Conservation (phyloP, 2,329 filamentous ascomycete genomes). For the Emmonsiellopsis sp. region DNA sequence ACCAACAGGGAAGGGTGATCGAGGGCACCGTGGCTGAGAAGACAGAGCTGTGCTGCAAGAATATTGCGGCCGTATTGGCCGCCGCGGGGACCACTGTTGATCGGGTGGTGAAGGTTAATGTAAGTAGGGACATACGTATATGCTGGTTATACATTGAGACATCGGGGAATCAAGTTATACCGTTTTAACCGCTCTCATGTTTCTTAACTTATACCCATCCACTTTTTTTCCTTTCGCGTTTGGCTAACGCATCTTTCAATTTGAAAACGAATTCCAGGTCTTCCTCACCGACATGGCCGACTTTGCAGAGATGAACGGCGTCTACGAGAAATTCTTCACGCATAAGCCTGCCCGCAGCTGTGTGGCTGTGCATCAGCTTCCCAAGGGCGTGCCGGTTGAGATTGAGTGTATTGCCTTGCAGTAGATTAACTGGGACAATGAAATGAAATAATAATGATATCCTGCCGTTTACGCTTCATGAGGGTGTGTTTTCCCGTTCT, state of each 20-base stretch:
- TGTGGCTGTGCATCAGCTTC: conserved; percentile 54
- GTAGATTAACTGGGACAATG: conserved; percentile 17
- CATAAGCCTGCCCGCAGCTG: conserved; percentile 57
- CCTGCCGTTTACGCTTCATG: neutral
- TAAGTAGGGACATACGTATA: conserved; percentile 21
- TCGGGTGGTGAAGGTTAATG: conserved; percentile 79
- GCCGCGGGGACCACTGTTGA: conserved; percentile 69
- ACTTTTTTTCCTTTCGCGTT: neutral
- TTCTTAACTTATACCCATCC: neutral
- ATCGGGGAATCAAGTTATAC: neutral
- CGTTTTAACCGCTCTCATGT: neutral
- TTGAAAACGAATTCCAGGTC: conserved; percentile 37
- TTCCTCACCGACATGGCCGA: conserved; percentile 88
- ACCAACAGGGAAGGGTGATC: conserved; percentile 51
- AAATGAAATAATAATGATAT: neutral
- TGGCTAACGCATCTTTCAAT: neutral
- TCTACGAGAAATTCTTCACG: conserved; percentile 61
- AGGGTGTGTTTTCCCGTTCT: too few relatives aligned
- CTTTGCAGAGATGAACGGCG: conserved; percentile 71
- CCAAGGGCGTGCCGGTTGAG: conserved; percentile 56
- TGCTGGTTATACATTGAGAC: neutral
- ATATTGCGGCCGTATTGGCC: conserved; percentile 73
- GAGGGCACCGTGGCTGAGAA: conserved; percentile 58
- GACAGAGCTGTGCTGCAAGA: conserved; percentile 64
- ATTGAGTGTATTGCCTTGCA: conserved; percentile 55